These are phyloP conservation scores for Fusarium sp. DNA, from an alignment of 2,329 filamentous ascomycete genomes.

Conservation along the genomic window DNA sequence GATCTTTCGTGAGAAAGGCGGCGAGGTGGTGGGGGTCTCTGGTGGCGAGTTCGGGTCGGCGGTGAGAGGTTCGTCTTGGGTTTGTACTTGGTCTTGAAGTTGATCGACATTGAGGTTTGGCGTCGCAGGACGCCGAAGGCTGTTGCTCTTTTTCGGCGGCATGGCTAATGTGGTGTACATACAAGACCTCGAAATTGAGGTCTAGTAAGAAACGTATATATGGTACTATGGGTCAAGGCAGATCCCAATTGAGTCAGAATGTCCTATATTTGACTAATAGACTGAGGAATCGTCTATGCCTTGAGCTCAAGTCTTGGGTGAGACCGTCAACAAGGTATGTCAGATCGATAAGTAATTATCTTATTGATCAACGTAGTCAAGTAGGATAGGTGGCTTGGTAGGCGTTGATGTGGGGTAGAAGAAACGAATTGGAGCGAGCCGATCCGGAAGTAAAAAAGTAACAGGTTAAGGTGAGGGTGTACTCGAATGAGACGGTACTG, in stretches of 20 bases:
- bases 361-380: conserved; percentile 45
- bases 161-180: conserved; percentile 41
- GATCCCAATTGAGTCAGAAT: conserved; percentile 14
- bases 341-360: conserved; percentile 33
- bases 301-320: neutral
- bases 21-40: conserved; percentile 59
- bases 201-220: conserved; percentile 47
- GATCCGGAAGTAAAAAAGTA: conserved; percentile 27
- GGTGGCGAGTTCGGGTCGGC: conserved; percentile 61
- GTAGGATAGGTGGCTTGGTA: conserved; percentile 29
- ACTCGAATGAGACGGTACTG: conserved; percentile 23
- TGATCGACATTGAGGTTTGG: conserved; percentile 55
- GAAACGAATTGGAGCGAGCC: conserved; percentile 32
- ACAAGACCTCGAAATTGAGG: conserved; percentile 10
- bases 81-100: conserved; percentile 28
- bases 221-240: conserved; percentile 19
- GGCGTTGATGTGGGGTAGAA: conserved; percentile 48
- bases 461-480: conserved; percentile 12
- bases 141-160: conserved; percentile 49
- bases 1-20: conserved; percentile 52
- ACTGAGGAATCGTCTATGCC: conserved; percentile 1
- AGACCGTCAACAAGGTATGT: conserved; percentile 18
- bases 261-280: neutral
- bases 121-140: conserved; percentile 55
- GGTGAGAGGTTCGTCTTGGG: conserved; percentile 48